Conservation (phyloP, 2,329 filamentous ascomycete species). For the Cytospora chrysosperma region DNA sequence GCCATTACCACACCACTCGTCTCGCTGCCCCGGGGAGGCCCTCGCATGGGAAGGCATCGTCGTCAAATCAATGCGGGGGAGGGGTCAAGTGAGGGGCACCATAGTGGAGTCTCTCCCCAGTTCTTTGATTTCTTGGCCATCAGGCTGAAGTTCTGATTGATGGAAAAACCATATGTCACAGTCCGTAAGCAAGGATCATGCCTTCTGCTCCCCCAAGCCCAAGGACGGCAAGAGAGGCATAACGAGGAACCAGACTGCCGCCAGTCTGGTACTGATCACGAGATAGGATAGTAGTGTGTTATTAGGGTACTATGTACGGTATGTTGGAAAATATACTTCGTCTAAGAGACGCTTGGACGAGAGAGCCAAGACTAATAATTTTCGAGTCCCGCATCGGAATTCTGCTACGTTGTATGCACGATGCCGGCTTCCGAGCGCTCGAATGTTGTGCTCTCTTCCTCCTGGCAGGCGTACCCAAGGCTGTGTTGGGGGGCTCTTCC, state of each 20-base stretch:
- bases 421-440: not conserved
- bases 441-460: no score
- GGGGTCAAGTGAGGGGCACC: constrained; percentile 4
- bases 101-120: constrained; percentile 16
- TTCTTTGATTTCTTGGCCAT: constrained; percentile 1
- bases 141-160: constrained; percentile 9
- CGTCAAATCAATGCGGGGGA: constrained; percentile 18
- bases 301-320: no score
- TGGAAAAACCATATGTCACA: constrained; percentile 19
- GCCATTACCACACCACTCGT: not conserved
- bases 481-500: not conserved
- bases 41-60: constrained; percentile 18
- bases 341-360: not conserved
- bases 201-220: not conserved
- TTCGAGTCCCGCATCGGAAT: not conserved
- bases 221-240: not conserved
- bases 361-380: not conserved
- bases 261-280: not conserved
- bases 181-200: not conserved
- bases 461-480: not conserved
- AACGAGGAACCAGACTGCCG: not conserved
- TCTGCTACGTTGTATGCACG: not conserved
- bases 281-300: no score
- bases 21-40: not conserved
- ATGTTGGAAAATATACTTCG: not conserved